Conservation (phyloP, 208 protist genomes). For the Acanthamoeba royreba region DNA sequence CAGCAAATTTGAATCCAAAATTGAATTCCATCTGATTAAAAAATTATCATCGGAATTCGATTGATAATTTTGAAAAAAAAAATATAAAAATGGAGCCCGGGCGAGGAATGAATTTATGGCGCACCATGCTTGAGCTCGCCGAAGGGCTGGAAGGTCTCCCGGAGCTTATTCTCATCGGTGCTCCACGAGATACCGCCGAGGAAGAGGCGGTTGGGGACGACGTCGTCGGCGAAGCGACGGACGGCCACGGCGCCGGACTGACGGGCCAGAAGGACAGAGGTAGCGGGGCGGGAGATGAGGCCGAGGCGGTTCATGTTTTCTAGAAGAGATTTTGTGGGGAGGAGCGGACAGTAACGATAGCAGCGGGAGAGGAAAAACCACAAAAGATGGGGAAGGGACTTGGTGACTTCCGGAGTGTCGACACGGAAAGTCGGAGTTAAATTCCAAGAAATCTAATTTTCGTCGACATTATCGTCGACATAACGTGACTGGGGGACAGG, state of each 20-base stretch:
- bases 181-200: not conserved
- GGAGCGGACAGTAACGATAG: not conserved
- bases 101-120: too few relatives aligned
- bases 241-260: not conserved
- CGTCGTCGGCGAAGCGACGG: not conserved
- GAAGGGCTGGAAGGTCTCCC: not conserved
- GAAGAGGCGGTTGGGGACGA: not conserved
- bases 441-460: not conserved
- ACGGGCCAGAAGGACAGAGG: not conserved
- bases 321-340: not conserved
- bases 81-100: not conserved
- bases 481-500: too few relatives aligned
- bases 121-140: not conserved
- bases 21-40: too few relatives aligned
- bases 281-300: not conserved
- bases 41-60: too few relatives aligned
- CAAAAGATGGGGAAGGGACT: too few relatives aligned
- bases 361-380: not conserved
- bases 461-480: too few relatives aligned
- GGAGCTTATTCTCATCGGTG: not conserved
- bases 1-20: too few relatives aligned
- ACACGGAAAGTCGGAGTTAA: not conserved
- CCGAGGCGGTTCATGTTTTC: not conserved
- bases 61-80: too few relatives aligned
- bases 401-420: too few relatives aligned